A percentile compares a stretch with the other conserved stretches of the same genome.
Evolutionary conservation across 1,284 basidiomycete species (phyloP).

Genomic region (Ganoderma resinaceum): DNA sequence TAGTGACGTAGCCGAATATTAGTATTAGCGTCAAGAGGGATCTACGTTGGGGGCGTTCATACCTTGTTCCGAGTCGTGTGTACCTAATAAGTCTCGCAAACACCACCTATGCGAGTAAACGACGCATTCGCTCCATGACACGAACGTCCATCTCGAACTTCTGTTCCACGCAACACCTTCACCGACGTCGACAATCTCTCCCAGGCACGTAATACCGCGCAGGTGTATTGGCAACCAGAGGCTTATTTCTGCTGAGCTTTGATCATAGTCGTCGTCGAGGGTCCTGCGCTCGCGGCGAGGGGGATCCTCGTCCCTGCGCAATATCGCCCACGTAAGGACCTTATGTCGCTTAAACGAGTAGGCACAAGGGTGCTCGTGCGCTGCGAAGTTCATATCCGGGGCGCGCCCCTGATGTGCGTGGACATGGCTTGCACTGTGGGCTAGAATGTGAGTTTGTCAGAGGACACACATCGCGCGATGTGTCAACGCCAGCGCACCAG

Average conservation of each 20-base stretch:
- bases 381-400: constrained; percentile 19
- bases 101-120: not conserved
- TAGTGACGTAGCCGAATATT: not conserved
- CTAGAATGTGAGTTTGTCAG: constrained; percentile 4
- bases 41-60: not conserved
- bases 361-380: constrained; percentile 10
- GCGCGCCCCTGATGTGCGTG: constrained; percentile 28
- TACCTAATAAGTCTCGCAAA: not conserved
- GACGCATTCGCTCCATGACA: not conserved
- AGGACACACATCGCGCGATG: not conserved
- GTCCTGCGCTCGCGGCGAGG: constrained; percentile 5
- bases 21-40: not conserved
- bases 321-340: not conserved
- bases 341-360: constrained; percentile 16
- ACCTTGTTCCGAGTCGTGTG: not conserved
- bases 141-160: not conserved
- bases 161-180: constrained; percentile 3
- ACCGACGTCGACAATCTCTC: not conserved
- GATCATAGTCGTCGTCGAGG: not conserved
- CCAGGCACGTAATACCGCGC: constrained; percentile 15
- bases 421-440: constrained; percentile 11
- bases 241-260: not conserved
- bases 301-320: constrained; percentile 16
- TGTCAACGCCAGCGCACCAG: constrained; percentile 11
- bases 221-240: constrained; percentile 8